Conservation (phyloP, 768 basidiomycete genomes). For the Lactarius indigo region DNA sequence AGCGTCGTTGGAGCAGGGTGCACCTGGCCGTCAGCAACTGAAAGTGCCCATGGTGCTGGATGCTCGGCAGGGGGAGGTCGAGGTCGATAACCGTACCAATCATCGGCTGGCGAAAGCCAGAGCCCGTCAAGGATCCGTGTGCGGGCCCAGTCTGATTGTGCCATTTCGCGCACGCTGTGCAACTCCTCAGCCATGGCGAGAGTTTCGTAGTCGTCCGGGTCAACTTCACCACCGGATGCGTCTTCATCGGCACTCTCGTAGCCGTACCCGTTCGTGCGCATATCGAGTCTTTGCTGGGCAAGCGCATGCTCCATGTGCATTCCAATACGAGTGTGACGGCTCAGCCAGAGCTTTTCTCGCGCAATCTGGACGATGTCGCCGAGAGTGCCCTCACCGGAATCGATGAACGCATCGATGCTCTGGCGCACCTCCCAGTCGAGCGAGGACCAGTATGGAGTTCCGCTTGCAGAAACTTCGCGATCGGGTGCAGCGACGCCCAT, state of each 20-base stretch:
- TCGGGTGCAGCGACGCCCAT: constrained; percentile 48
- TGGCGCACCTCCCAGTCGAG: constrained; percentile 68
- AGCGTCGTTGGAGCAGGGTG: constrained; percentile 52
- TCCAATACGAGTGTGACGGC: constrained; percentile 57
- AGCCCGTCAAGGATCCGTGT: constrained; percentile 68
- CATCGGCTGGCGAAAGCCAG: constrained; percentile 73
- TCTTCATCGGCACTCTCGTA: constrained; percentile 34
- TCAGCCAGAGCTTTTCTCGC: constrained; percentile 69
- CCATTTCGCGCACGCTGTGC: constrained; percentile 47
- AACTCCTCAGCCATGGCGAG: constrained; percentile 46
- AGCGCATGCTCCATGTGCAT: constrained; percentile 67
- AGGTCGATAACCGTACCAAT: constrained; percentile 48
- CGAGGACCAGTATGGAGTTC: constrained; percentile 28
- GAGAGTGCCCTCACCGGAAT: constrained; percentile 68
- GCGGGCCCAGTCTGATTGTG: constrained; percentile 70
- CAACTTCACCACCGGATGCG: constrained; percentile 16
- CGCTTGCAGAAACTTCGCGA: constrained; percentile 55
- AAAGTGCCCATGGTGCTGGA: constrained; percentile 63
- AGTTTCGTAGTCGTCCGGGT: constrained; percentile 26
- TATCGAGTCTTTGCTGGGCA: constrained; percentile 46
- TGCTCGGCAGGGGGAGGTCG: constrained; percentile 32
- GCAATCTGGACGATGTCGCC: constrained; percentile 56
- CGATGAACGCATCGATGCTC: constrained; percentile 66
- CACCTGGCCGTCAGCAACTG: constrained; percentile 26
- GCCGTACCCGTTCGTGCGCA: constrained; percentile 35